Conservation (phyloP, 1,139 yeast genomes). For the Nakaseomyces bracarensis region DNA sequence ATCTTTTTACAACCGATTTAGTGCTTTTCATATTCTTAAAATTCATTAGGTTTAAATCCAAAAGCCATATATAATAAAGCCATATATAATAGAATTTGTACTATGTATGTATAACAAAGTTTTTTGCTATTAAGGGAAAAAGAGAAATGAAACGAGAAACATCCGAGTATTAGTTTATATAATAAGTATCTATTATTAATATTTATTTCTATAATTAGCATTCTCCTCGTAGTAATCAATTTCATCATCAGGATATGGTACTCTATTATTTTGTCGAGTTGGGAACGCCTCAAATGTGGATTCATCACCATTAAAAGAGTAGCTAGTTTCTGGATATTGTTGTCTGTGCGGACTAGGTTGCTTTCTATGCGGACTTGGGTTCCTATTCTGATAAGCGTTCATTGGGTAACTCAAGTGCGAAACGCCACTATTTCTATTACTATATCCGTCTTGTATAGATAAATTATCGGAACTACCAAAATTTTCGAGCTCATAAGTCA, state of each 20-base stretch:
- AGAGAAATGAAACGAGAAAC: neutral
- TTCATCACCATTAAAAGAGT: neutral
- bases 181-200: no score
- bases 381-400: neutral
- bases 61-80: no score
- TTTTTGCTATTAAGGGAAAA: no score
- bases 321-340: neutral
- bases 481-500: conserved; percentile 1
- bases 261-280: neutral
- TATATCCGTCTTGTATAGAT: neutral
- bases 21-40: no score
- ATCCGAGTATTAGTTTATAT: no score
- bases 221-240: conserved; percentile 2
- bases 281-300: neutral
- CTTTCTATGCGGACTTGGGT: conserved; percentile 1
- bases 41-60: no score
- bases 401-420: neutral
- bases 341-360: neutral
- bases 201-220: neutral
- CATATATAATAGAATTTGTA: no score
- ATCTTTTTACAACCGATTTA: no score
- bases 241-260: conserved; percentile 4
- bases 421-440: conserved; percentile 1
- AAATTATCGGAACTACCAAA: conserved; percentile 1
- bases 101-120: no score